These are phyloP conservation scores for Bothriochloa decipiens DNA, from an alignment of 176 grass and related monocot species.

Conservation along the genomic window DNA sequence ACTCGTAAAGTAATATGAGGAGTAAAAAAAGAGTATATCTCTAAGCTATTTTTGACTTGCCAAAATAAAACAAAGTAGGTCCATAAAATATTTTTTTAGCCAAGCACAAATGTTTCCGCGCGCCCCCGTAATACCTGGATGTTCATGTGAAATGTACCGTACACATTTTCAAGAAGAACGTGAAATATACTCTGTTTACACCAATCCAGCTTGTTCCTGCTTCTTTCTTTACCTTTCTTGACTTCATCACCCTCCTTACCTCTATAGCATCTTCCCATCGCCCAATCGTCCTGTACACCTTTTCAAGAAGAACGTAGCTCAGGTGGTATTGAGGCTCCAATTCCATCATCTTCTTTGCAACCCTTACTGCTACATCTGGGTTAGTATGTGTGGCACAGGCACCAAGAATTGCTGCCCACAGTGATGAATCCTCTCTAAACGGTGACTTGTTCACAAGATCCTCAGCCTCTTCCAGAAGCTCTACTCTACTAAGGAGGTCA, in stretches of 20 bases:
- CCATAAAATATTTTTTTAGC: no score
- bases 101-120: no score
- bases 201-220: constrained; percentile 71
- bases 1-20: no score
- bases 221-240: constrained; percentile 63
- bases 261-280: constrained; percentile 72
- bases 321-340: constrained; percentile 72
- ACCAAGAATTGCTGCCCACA: constrained; percentile 76
- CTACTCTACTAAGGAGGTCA: constrained; percentile 81
- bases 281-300: constrained; percentile 80
- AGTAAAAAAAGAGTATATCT: no score
- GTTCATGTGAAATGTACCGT: no score
- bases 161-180: no score
- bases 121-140: no score
- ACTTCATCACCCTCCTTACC: constrained; percentile 69
- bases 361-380: constrained; percentile 63
- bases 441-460: constrained; percentile 67
- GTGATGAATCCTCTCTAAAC: constrained; percentile 56
- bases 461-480: constrained; percentile 83
- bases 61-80: no score
- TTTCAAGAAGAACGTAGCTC: constrained; percentile 84
- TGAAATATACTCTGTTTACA: constrained; percentile 33
- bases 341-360: constrained; percentile 79
- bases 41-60: no score
- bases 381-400: constrained; percentile 69